Evolutionary conservation across 2,329 filamentous ascomycete species (phyloP).

Genomic region (Leptographium radiaticola): DNA sequence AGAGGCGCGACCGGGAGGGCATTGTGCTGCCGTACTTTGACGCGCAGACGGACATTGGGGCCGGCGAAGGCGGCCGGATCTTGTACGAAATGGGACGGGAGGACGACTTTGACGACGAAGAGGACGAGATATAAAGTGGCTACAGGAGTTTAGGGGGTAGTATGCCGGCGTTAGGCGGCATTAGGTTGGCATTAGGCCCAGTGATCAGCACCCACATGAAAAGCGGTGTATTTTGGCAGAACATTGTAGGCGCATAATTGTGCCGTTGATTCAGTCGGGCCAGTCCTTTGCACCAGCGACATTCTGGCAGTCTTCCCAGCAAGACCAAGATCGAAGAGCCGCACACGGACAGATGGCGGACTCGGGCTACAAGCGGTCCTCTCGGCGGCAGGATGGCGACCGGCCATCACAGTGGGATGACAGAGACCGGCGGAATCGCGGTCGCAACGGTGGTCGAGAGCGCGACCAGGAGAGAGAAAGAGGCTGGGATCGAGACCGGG

Average conservation of each 20-base stretch:
- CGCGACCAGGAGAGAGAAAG: background rate
- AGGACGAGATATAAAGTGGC: slow-evolving; percentile 62
- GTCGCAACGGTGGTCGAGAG: background rate
- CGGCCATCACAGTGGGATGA: background rate
- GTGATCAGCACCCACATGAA: too few relatives aligned
- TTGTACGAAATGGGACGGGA: slow-evolving; percentile 94
- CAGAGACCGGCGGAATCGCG: background rate
- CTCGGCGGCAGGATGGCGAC: slow-evolving; percentile 8
- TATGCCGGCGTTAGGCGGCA: too few relatives aligned
- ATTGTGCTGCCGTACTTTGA: slow-evolving; percentile 95
- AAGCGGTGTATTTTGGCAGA: background rate
- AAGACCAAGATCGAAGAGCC: background rate
- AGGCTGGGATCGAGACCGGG: background rate
- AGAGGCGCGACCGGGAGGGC: slow-evolving; percentile 71
- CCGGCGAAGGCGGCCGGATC: slow-evolving; percentile 81
- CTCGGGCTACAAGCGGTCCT: slow-evolving; percentile 6
- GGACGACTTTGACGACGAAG: slow-evolving; percentile 60
- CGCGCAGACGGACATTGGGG: slow-evolving; percentile 68
- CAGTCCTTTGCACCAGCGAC: background rate
- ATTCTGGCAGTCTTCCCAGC: background rate
- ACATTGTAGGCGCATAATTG: background rate
- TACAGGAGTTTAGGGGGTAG: slow-evolving; percentile 3
- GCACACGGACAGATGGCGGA: slow-evolving; percentile 6
- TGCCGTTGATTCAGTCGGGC: too few relatives aligned
- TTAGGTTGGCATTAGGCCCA: too few relatives aligned